Base-by-base conservation (phyloP, 2,329 filamentous ascomycete genomes). In the Pseudonectria buxi region DNA sequence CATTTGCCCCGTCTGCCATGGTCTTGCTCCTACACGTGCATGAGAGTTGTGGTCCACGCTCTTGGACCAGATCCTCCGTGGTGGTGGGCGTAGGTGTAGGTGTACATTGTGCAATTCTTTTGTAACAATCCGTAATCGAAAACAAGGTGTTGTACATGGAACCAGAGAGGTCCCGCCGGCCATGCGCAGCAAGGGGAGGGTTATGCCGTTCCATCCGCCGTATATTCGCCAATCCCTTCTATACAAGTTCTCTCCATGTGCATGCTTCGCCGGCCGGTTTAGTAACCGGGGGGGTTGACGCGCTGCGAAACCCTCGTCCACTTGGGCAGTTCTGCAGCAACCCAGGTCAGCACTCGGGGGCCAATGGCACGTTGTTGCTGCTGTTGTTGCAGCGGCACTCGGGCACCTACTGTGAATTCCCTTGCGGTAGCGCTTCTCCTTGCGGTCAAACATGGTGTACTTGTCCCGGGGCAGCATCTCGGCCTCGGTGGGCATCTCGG, bases 391-490 rank as follows among this genome's bases (percentile, higher is more conserved):
- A n/a, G n/a, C n/a, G n/a, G 15, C 9, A 33, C 14, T 6, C 6
- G 24, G 7, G 13, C 37, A 78, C 87, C 53, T 74, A 95, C 89
- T 96, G 67, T 96, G 90, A 62, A 98, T 89, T 37, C 88, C 86
- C 78, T 98, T 98, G 59, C 92, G 75, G 63, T 96, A 98, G 53
- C 78, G 81, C 78, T 89, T 94, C 61, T 85, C 88, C 65, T 96
- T 95, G 53, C 89, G 81, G 64, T 95, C 90, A 64, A 96, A 98
- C 55, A 98, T 83, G 18, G 87, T 95, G 68, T 98, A 98, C 68
- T 98, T 98, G 68, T 98, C 92, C 64, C 78, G 83, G 30, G 92
- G 83, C 61, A 94, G 61, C 92, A 98, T 98, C 72, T 96, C 88
- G 55, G 79, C 75, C 72, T 98, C 92, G 16, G 79, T 84, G 14